These are phyloP conservation scores for Lepiota venenata DNA, from an alignment of 768 basidiomycete species.

Conservation along the genomic window DNA sequence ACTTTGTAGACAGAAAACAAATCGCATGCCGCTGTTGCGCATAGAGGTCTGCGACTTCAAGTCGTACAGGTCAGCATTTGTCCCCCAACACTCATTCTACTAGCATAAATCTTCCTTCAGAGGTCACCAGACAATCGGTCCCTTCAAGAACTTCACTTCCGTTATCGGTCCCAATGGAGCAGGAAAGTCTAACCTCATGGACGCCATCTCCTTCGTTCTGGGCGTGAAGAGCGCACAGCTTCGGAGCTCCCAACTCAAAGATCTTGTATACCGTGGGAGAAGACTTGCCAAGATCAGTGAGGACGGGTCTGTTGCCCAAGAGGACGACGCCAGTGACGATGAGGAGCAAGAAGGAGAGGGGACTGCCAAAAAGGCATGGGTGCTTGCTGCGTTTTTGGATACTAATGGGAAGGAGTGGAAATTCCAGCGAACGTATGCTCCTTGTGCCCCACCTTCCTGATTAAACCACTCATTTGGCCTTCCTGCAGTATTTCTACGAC, in stretches of 20 bases:
- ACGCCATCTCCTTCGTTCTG: constrained; percentile 98
- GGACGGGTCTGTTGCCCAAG: constrained; percentile 40
- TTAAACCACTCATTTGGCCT: constrained; percentile 7
- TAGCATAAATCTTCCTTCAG: constrained; percentile 27
- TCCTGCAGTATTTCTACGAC: constrained; percentile 75
- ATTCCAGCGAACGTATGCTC: constrained; percentile 87
- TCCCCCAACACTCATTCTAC: not conserved
- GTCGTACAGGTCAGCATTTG: constrained; percentile 69
- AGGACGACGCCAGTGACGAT: constrained; percentile 46
- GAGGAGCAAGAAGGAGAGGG: constrained; percentile 64
- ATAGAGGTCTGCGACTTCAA: constrained; percentile 98
- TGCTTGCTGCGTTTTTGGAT: constrained; percentile 87
- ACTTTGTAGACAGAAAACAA: not conserved
- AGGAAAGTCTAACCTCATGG: constrained; percentile 99
- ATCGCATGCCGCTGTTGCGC: constrained; percentile 72
- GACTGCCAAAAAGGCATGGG: constrained; percentile 92
- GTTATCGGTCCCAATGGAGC: constrained; percentile 99
- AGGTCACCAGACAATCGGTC: constrained; percentile 83
- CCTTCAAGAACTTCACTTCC: constrained; percentile 91
- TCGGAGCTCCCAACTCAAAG: constrained; percentile 89
- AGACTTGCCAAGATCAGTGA: constrained; percentile 53
- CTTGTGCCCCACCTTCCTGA: not conserved
- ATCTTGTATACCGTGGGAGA: constrained; percentile 92
- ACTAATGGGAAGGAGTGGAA: constrained; percentile 75
- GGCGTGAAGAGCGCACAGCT: constrained; percentile 94